These are phyloP conservation scores for Furcasterigmium furcatum DNA, from an alignment of 2,329 filamentous ascomycete species.

Conservation along the genomic window DNA sequence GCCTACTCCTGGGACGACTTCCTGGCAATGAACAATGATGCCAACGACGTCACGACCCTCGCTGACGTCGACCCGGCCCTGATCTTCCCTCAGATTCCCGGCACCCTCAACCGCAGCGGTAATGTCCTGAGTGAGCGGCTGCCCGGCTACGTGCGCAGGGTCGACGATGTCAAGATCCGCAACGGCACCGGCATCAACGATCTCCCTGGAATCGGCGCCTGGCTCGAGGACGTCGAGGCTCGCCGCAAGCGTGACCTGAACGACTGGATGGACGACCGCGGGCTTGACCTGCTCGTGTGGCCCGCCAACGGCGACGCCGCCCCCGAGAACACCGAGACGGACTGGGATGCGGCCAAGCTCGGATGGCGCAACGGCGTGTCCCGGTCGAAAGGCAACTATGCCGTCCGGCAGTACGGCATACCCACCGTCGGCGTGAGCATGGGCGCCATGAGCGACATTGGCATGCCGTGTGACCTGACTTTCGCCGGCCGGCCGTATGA, in stretches of 20 bases:
- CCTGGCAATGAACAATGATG: constrained; percentile 35
- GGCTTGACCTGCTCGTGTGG: constrained; percentile 1
- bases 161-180: background rate
- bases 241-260: constrained; percentile 1
- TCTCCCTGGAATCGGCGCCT: background rate
- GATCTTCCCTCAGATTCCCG: constrained; percentile 4
- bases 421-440: constrained; percentile 45
- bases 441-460: constrained; percentile 40
- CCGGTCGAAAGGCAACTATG: constrained; percentile 12
- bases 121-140: constrained; percentile 1
- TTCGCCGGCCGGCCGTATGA: constrained; percentile 47
- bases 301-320: constrained; percentile 1
- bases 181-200: background rate
- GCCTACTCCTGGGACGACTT: constrained; percentile 45
- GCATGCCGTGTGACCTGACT: constrained; percentile 50
- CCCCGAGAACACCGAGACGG: background rate
- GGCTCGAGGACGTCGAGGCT: background rate
- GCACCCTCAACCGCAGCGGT: constrained; percentile 2
- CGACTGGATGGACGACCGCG: background rate
- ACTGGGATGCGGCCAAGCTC: constrained; percentile 35
- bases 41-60: constrained; percentile 28
- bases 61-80: constrained; percentile 9
- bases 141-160: background rate
- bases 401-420: constrained; percentile 20
- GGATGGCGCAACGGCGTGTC: constrained; percentile 7